Evolutionary conservation across 1,284 basidiomycete species (phyloP), one percentile per base, ranked within the genome.

Genomic region (Termitomyces sp.): DNA sequence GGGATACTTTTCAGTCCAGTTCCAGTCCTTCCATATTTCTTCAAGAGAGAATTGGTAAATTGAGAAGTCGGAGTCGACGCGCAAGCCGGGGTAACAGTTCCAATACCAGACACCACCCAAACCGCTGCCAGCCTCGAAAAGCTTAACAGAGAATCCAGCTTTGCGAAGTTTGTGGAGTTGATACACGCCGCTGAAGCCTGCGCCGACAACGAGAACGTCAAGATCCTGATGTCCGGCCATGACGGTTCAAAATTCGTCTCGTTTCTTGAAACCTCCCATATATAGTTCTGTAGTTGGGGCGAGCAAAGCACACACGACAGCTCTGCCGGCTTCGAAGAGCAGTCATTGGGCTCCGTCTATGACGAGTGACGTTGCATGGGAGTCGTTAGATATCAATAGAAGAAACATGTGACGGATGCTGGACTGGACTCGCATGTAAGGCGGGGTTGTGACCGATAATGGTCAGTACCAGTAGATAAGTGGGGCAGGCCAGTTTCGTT

Each of bases 31-130:
- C 63, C 64, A 67, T 12, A 66, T 40, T 36, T 65, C 65, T 38
- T 61, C 56, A 5, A 66, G 44, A 8, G 64, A 62, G 28, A 64
- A 44, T n/a, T 66, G 61, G 39, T 66, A 66, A 21, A 66, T 61
- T 33, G 51, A 60, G 52, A 57, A 62, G 1, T 61, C 60, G 45
- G 64, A 60, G 50, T 67, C 64, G 31, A 62, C 62, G n/a, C 61
- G 62, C 7, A 63, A 62, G 19, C 65, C 65, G 5, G 65, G 65
- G 42, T 65, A 67, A 39, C 62, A 62, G 52, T 65, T 66, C 65
- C 65, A 66, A 33, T 64, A 60, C 65, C 66, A 67, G 10, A 58
- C 59, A 1, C 66, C 66, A 17, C 66, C 66, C 5, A 66, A 36
- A 39, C 53, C 50, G 30, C 54, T 54, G 1, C 60, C 66, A 3